Base-by-base conservation (phyloP, 352 stramenopile genomes). In the Phytopythium aichiense region DNA sequence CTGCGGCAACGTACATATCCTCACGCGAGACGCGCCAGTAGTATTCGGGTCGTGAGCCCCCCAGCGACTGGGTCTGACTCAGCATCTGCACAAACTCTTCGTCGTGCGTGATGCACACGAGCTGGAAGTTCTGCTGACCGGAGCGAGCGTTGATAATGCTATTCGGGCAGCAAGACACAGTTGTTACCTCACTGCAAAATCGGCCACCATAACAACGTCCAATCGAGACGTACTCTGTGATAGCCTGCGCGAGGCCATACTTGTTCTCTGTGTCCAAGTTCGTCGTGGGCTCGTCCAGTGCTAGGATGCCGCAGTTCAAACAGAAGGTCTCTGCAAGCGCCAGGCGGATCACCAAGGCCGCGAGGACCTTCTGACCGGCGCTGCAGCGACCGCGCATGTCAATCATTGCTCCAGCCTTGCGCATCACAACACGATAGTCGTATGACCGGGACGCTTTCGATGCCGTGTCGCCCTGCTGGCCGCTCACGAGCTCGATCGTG, bases 71-170 rank as follows among this genome's bases (percentile, higher is more conserved):
- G 13, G 87, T 89, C 25, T 84, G 78, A 33, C 81, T 92, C 8
- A 96, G 76, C 83, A 94, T 95, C 64, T 94, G 84, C 45, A 96
- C 87, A 61, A 95, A 96, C 37, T 94, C 94, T 74, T 99, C 97
- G 71, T 99, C 98, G 80, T 99, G 98, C 2, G 98, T 99, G 76
- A 99, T 99, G 52, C 98, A 92, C 33, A 99, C 88, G 46, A 99
- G 87, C 77, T 99, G 98, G 69, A 99, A 99, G 74, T 99, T 99
- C 58, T 93, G 85, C 76, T 99, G 97, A 28, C 89, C 76, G 4
- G 88, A 80, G 40, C 98, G 87, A 15, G 91, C 90, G 45, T 94
- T 97, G 61, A 99, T 88, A 62, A 99, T 98, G 61, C 88, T 94
- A 52, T 16, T 49, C 58, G 40, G 60, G n/a, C 57, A 63, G 50